These are phyloP conservation scores for Hypoxylon perforatum DNA, from an alignment of 495 filamentous ascomycete species.

Conservation along the genomic window DNA sequence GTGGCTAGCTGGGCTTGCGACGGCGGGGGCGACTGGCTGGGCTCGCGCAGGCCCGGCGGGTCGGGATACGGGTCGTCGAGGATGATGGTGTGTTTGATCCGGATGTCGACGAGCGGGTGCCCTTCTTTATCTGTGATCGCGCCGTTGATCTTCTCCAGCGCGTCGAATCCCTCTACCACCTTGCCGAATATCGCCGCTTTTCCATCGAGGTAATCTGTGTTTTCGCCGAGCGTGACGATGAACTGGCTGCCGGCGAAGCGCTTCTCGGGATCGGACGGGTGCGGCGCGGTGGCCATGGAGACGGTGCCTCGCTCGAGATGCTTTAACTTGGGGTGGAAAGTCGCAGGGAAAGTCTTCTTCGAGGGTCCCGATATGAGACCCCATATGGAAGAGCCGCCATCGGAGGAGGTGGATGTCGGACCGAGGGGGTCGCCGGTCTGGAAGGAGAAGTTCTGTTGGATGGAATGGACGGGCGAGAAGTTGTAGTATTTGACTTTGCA, in stretches of 20 bases:
- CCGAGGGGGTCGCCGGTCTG: constrained; percentile 95
- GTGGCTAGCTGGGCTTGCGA: constrained; percentile 88
- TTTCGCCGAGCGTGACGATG: constrained; percentile 86
- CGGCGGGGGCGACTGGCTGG: constrained; percentile 82
- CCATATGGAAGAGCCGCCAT: constrained; percentile 94
- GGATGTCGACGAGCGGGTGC: constrained; percentile 87
- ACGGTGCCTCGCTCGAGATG: constrained; percentile 89
- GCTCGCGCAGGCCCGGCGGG: constrained; percentile 77
- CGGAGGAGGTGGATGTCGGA: constrained; percentile 80
- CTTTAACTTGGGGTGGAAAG: constrained; percentile 84
- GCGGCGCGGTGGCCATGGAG: constrained; percentile 90
- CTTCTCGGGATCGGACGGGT: constrained; percentile 79
- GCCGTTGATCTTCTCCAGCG: constrained; percentile 90
- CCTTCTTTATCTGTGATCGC: constrained; percentile 86
- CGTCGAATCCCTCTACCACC: constrained; percentile 93
- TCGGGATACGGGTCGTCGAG: constrained; percentile 91
- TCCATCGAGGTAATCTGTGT: constrained; percentile 87
- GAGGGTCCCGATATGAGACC: constrained; percentile 77
- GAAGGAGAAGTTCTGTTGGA: constrained; percentile 93
- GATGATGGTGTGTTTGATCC: constrained; percentile 88
- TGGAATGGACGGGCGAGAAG: constrained; percentile 86
- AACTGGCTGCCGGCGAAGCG: constrained; percentile 89
- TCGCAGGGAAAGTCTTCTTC: constrained; percentile 82
- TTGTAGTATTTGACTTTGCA: constrained; percentile 99
- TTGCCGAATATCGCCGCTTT: constrained; percentile 95